Evolutionary conservation across 2,329 filamentous ascomycete genomes (phyloP).

Genomic region (Botrytis fragariae): DNA sequence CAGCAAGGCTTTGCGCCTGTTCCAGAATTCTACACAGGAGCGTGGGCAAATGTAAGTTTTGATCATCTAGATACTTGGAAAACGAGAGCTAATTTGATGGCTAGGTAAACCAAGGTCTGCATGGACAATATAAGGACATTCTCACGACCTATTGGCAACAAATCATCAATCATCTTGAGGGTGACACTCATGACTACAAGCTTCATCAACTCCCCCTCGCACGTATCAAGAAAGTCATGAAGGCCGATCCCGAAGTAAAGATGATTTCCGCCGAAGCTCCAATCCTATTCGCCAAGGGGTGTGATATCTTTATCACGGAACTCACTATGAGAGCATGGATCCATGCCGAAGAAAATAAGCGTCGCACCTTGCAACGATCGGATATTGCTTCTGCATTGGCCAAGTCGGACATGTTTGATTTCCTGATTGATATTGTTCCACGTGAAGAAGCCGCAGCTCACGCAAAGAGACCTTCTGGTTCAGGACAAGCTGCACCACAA

Average conservation of each 20-base stretch:
- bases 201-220: slow-evolving; percentile 93
- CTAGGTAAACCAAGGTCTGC: slow-evolving; percentile 91
- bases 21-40: slow-evolving; percentile 85
- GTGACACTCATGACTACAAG: slow-evolving; percentile 96
- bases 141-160: slow-evolving; percentile 99
- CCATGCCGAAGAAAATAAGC: slow-evolving; percentile 98
- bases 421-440: slow-evolving; percentile 97
- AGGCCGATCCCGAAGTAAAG: slow-evolving; percentile 97
- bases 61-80: slow-evolving; percentile 17
- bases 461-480: slow-evolving; percentile 66
- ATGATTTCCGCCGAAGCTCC: slow-evolving; percentile 99
- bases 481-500: slow-evolving; percentile 44
- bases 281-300: slow-evolving; percentile 96
- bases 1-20: slow-evolving; percentile 84
- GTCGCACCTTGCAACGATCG: slow-evolving; percentile 88
- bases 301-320: slow-evolving; percentile 98
- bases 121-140: slow-evolving; percentile 91
- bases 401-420: slow-evolving; percentile 99
- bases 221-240: slow-evolving; percentile 99
- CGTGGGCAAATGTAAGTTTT: slow-evolving; percentile 83
- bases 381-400: slow-evolving; percentile 94
- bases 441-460: slow-evolving; percentile 87
- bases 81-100: slow-evolving; percentile 29
- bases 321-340: slow-evolving; percentile 99
- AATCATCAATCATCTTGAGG: slow-evolving; percentile 92